Evolutionary conservation across 202 grass and related monocot genomes (phyloP).

Genomic region (Eragrostis tef): DNA sequence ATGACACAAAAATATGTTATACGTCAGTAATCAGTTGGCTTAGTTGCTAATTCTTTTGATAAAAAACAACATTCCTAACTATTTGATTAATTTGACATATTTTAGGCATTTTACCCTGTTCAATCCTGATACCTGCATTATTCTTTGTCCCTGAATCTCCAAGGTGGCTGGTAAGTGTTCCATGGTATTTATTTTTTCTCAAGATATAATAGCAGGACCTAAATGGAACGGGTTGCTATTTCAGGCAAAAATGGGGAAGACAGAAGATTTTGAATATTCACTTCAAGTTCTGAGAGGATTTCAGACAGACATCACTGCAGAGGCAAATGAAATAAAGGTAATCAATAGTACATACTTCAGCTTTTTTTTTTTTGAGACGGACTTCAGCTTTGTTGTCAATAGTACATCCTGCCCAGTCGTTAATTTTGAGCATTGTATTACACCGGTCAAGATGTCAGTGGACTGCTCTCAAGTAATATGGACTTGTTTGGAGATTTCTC

Average conservation of each 20-base stretch:
- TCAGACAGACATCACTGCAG: conserved; percentile 63
- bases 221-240: conserved; percentile 43
- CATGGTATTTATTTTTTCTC: neutral
- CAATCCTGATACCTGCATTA: conserved; percentile 60
- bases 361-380: no score
- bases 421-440: conserved; percentile 26
- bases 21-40: neutral
- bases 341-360: neutral
- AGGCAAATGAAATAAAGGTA: conserved; percentile 84
- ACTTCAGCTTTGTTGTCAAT: conserved; percentile 22
- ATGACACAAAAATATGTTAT: conserved; percentile 25
- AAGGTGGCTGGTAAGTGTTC: conserved; percentile 65
- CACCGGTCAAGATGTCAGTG: conserved; percentile 10
- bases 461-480: conserved; percentile 13
- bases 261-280: conserved; percentile 76
- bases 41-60: conserved; percentile 8
- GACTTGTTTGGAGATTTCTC: neutral
- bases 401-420: neutral
- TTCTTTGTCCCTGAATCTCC: conserved; percentile 74
- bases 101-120: conserved; percentile 62
- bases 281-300: conserved; percentile 75
- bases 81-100: conserved; percentile 27
- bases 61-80: conserved; percentile 21
- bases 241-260: conserved; percentile 80
- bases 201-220: conserved; percentile 3